Percentiles rank a stretch among this genome's conserved stretches.
These are phyloP conservation scores for Eremothecium coryli DNA, from an alignment of 1,139 yeast genomes.

Conservation along the genomic window DNA sequence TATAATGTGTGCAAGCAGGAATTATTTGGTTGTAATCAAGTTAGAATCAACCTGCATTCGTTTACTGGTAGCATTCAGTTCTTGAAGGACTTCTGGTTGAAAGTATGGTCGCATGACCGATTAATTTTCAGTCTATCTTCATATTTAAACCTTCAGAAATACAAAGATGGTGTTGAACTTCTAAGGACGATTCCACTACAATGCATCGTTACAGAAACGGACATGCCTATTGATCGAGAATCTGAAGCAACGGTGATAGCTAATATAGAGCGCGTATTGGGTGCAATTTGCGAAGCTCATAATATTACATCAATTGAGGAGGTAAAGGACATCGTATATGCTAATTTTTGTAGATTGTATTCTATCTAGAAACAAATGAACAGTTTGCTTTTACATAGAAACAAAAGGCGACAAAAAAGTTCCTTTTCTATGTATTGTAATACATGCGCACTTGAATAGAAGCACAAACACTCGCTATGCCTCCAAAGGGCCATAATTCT, in stretches of 20 bases:
- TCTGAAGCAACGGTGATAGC: neutral
- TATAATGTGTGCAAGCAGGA: constrained; percentile 37
- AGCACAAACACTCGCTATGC: constrained; percentile 6
- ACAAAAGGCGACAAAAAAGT: too few relatives aligned
- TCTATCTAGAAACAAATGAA: neutral
- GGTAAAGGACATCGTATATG: constrained; percentile 11
- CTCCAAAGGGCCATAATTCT: constrained; percentile 13
- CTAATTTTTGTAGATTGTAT: constrained; percentile 15
- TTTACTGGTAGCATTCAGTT: constrained; percentile 77
- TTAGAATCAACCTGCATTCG: constrained; percentile 61
- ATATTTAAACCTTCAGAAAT: constrained; percentile 40
- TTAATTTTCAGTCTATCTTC: constrained; percentile 53
- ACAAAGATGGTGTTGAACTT: constrained; percentile 29
- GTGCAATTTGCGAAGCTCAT: constrained; percentile 7
- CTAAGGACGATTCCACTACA: constrained; percentile 32
- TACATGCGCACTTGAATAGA: too few relatives aligned
- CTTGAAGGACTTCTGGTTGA: constrained; percentile 42
- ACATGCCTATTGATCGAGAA: constrained; percentile 28
- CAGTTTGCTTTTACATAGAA: too few relatives aligned
- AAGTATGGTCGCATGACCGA: constrained; percentile 19
- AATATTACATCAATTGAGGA: constrained; percentile 2
- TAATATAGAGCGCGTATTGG: constrained; percentile 6
- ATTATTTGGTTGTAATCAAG: constrained; percentile 10
- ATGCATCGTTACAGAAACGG: constrained; percentile 47
- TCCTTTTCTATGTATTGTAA: too few relatives aligned